phyloP scores from a whole-genome alignment of 257 asterid species.

The Nicotiana obtusifolia region DNA sequence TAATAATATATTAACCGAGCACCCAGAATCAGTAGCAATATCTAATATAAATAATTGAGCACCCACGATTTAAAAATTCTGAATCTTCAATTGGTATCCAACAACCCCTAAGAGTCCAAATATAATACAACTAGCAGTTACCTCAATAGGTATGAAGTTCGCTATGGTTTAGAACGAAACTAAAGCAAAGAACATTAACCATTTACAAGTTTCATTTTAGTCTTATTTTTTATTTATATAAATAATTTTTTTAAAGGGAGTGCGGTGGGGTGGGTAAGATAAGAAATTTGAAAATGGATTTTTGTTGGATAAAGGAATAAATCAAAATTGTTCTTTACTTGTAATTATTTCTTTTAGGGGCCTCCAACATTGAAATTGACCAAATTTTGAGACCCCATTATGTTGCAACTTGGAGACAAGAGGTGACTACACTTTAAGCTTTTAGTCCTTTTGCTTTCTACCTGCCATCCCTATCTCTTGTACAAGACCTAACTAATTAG shows the following conservation, averaged over 20 bases:
- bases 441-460: slow-evolving; percentile 1
- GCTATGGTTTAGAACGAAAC: background rate
- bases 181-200: background rate
- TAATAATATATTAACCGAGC: too few relatives aligned
- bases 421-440: background rate
- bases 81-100: too few relatives aligned
- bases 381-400: background rate
- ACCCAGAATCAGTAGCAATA: too few relatives aligned
- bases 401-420: background rate
- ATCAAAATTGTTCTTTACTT: background rate
- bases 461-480: background rate
- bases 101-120: too few relatives aligned
- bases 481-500: background rate
- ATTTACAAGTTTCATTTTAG: background rate
- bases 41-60: too few relatives aligned
- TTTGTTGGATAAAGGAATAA: background rate
- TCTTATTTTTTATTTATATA: background rate
- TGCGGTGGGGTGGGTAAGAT: background rate
- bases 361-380: background rate
- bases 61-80: too few relatives aligned
- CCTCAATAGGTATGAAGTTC: background rate
- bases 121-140: background rate
- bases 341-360: background rate
- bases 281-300: background rate
- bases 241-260: background rate